Evolutionary conservation across 139 green algal species (phyloP).

Genomic region (Micractinium sp.): DNA sequence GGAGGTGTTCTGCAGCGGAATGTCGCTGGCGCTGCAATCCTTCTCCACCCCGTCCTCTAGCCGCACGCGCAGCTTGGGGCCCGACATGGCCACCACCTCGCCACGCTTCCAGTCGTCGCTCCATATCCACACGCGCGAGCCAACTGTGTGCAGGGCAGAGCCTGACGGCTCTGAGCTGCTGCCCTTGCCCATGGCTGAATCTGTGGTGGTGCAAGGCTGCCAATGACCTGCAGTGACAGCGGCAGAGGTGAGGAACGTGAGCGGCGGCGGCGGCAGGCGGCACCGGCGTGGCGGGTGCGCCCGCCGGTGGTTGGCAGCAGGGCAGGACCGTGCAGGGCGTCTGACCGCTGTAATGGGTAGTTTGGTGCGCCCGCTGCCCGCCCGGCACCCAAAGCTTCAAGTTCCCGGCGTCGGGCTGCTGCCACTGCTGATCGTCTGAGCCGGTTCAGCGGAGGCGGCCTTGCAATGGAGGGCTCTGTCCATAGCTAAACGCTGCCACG

Average conservation of each 20-base stretch:
- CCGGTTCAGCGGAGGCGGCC: no score
- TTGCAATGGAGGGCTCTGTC: no score
- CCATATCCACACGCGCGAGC: conserved; percentile 77
- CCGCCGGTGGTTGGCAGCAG: not conserved
- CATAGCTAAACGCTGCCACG: no score
- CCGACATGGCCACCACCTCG: conserved; percentile 71
- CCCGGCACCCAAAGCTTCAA: no score
- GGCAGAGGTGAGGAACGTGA: no score
- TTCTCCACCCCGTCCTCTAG: conserved; percentile 58
- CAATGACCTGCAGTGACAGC: not conserved
- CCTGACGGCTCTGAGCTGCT: conserved; percentile 8
- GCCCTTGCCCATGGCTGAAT: conserved; percentile 22
- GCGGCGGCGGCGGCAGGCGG: not conserved
- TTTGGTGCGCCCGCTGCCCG: no score
- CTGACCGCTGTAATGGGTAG: no score
- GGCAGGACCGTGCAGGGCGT: no score
- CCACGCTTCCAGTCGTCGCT: conserved; percentile 81
- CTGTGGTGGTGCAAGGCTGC: not conserved
- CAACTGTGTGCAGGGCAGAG: conserved; percentile 68
- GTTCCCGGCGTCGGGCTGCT: no score
- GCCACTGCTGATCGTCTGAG: no score
- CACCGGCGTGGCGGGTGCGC: not conserved
- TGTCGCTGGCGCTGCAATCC: conserved; percentile 67
- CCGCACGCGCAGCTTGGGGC: conserved; percentile 57
- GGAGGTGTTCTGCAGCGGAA: conserved; percentile 84